phyloP scores from a whole-genome alignment of 768 basidiomycete species.

The Naematelia aurantialba region DNA sequence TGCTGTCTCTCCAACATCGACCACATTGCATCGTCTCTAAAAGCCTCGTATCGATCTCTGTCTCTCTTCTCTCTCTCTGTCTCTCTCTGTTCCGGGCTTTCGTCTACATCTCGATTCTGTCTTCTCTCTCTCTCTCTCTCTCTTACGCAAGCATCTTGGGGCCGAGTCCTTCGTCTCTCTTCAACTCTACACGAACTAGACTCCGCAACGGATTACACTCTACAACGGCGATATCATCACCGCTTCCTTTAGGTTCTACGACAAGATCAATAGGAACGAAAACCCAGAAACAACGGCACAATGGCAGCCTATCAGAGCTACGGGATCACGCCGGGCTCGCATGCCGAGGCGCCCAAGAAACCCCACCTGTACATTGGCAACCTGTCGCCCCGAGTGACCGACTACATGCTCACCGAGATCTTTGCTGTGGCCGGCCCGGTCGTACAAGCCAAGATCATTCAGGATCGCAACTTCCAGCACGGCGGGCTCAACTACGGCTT shows the following conservation, averaged over 20 bases:
- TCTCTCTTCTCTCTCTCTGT: slow-evolving; percentile 27
- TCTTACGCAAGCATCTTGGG: slow-evolving; percentile 16
- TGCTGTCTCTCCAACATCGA: no score
- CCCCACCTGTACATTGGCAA: slow-evolving; percentile 99
- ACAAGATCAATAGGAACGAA: no score
- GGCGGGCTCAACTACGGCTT: slow-evolving; percentile 99
- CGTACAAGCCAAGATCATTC: slow-evolving; percentile 99
- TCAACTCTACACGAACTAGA: slow-evolving; percentile 3
- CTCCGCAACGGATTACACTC: no score
- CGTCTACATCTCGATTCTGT: slow-evolving; percentile 54
- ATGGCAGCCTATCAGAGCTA: slow-evolving; percentile 17
- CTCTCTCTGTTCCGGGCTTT: slow-evolving; percentile 53
- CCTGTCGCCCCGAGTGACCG: slow-evolving; percentile 92
- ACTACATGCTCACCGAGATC: slow-evolving; percentile 94
- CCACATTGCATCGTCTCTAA: no score
- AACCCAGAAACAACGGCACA: no score
- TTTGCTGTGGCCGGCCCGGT: slow-evolving; percentile 68
- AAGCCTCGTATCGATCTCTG: slow-evolving; percentile 49
- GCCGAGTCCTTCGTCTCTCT: slow-evolving; percentile 13
- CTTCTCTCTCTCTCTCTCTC: slow-evolving; percentile 58
- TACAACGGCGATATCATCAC: no score
- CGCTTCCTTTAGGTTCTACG: no score
- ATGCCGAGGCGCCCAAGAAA: slow-evolving; percentile 53
- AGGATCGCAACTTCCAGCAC: slow-evolving; percentile 98
- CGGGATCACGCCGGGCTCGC: slow-evolving; percentile 13